Conservation (phyloP, 768 basidiomycete species). For the Serendipita vermifera region DNA sequence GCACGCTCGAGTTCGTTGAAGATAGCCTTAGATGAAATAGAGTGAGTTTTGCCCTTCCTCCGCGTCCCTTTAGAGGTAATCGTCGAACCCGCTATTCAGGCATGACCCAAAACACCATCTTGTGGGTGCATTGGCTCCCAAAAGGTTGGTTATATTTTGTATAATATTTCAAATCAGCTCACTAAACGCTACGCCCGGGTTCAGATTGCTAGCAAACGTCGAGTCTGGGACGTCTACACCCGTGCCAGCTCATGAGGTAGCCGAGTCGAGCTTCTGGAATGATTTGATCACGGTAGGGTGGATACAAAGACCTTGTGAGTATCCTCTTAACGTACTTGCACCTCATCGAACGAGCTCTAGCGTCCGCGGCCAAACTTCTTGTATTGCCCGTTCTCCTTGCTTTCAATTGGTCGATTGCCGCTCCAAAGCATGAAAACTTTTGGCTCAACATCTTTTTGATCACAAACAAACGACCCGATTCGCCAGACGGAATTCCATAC, state of each 20-base stretch:
- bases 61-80: too few species aligned
- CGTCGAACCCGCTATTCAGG: neutral
- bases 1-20: too few species aligned
- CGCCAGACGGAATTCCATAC: slow-evolving; percentile 40
- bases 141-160: too few species aligned
- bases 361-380: slow-evolving; percentile 53
- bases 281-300: slow-evolving; percentile 46
- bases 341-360: slow-evolving; percentile 33
- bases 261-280: slow-evolving; percentile 32
- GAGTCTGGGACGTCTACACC: neutral
- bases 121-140: neutral
- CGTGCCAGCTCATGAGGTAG: too few species aligned
- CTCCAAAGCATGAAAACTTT: slow-evolving; percentile 48
- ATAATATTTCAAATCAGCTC: too few species aligned
- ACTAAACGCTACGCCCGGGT: too few species aligned
- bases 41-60: too few species aligned
- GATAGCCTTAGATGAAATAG: too few species aligned
- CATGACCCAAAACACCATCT: slow-evolving; percentile 4
- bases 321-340: neutral
- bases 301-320: slow-evolving; percentile 61
- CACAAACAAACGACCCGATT: slow-evolving; percentile 44
- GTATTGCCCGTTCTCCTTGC: slow-evolving; percentile 47
- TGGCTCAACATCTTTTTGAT: slow-evolving; percentile 60
- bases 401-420: slow-evolving; percentile 47
- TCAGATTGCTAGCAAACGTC: too few species aligned